Base-by-base conservation (phyloP, 1,139 yeast genomes). In the Dujonia santamariae region DNA sequence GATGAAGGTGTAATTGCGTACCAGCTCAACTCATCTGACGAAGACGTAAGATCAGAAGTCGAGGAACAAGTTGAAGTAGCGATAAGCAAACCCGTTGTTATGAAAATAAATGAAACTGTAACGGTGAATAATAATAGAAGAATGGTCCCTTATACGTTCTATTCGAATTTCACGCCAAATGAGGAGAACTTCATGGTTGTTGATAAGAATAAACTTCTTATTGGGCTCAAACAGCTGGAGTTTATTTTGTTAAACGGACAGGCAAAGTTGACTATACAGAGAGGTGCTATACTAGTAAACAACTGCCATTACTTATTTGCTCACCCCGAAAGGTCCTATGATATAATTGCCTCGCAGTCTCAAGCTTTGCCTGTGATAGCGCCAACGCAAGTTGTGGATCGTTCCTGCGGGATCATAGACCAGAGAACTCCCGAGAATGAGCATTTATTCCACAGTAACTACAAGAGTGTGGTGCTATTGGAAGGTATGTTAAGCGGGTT, bases 231-330 rank as follows among this genome's bases (percentile, higher is more conserved):
- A 32, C 48, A 51, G 3, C 58, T 61, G 28, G 84, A 85, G 46
- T 61, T 58, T 25, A 44, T 85, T 3, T 56, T 78, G 21, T 39
- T 85, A 2, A 66, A 70, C 29, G 96, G 96, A 0, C 79, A 75
- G 42, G 81, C 72, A 46, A 50, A 44, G 6, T 34, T 85, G 17
- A 59, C 61, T 5, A 63, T 85, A 1, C 65, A 74, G 34, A 62
- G 76, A 46, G 96, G 96, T 12, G 76, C 80, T 0, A 50, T 66
- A 0, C 51, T 79, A 8, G 63, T 83, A 32, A 83, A 84, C 23
- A 69, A 75, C 3, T 60, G 65, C 11, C 75, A 72, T 45, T 69
- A 68, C 41, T 60, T 79, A 1, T 54, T 62, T 21, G 51, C 62
- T 16, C 41, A 47, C 4, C 46, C 51, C 0, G 50, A 62, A 22